These are phyloP conservation scores for Ascomycota sp. DNA, from an alignment of 2,329 filamentous ascomycete species.

Conservation along the genomic window DNA sequence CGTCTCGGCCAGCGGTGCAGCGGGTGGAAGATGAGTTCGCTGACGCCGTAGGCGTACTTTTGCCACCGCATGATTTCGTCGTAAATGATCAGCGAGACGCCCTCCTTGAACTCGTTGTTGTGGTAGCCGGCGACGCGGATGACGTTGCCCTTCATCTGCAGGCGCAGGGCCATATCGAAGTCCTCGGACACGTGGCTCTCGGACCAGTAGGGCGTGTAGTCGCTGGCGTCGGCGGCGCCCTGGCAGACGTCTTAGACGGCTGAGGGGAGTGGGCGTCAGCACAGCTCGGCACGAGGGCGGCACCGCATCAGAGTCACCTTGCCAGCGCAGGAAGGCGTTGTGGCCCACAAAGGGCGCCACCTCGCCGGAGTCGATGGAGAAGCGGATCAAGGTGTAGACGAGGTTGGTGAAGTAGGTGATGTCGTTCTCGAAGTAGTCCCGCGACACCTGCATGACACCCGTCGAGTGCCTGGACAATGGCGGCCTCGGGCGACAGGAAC, in stretches of 20 bases:
- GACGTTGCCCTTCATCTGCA: slow-evolving; percentile 52
- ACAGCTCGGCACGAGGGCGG: no score
- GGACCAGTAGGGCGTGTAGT: slow-evolving; percentile 65
- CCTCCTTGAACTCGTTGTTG: slow-evolving; percentile 50
- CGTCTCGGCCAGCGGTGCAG: slow-evolving; percentile 44
- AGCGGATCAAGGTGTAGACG: slow-evolving; percentile 58
- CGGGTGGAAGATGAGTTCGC: slow-evolving; percentile 51
- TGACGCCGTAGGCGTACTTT: slow-evolving; percentile 54
- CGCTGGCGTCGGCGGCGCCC: slow-evolving; percentile 44
- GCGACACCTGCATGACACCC: slow-evolving; percentile 59
- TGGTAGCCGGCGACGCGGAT: slow-evolving; percentile 53
- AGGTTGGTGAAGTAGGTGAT: slow-evolving; percentile 56
- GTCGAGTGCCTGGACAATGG: slow-evolving; percentile 61
- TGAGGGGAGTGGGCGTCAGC: no score
- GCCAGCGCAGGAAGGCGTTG: slow-evolving; percentile 59
- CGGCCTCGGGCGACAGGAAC: slow-evolving; percentile 60
- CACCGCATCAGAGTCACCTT: no score
- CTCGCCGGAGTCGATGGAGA: slow-evolving; percentile 57
- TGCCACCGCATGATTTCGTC: slow-evolving; percentile 55
- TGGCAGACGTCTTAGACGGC: slow-evolving; percentile 57
- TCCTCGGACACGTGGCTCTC: slow-evolving; percentile 65
- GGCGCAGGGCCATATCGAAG: slow-evolving; percentile 62
- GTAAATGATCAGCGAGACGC: slow-evolving; percentile 52
- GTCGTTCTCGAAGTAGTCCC: slow-evolving; percentile 52
- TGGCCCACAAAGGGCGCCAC: slow-evolving; percentile 67